Percentiles rank a stretch among this genome's conserved stretches.
Evolutionary conservation across 2,329 filamentous ascomycete genomes (phyloP).

Genomic region (Epichloe typhina): DNA sequence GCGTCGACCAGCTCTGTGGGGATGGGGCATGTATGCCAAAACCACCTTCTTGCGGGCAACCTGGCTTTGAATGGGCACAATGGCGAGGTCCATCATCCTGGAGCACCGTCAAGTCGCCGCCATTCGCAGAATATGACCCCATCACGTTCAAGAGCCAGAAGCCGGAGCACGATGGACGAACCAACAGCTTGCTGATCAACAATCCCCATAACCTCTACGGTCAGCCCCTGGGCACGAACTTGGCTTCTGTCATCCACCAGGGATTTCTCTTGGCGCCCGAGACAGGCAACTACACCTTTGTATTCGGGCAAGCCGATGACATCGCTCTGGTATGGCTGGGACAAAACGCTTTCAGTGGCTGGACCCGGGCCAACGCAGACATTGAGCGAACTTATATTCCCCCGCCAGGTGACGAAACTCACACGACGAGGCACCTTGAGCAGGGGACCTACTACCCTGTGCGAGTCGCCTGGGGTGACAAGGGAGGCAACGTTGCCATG

Average conservation of each 20-base stretch:
- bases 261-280: conserved; percentile 7
- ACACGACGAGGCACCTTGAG: conserved; percentile 5
- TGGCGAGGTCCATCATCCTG: conserved; percentile 6
- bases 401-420: conserved; percentile 7
- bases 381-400: conserved; percentile 8
- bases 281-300: conserved; percentile 7
- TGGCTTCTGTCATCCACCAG: conserved; percentile 7
- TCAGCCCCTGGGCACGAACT: conserved; percentile 2
- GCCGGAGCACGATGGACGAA: conserved; percentile 5
- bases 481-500: conserved; percentile 6
- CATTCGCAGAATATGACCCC: conserved; percentile 7
- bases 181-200: conserved; percentile 6
- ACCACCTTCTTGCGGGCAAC: conserved; percentile 7
- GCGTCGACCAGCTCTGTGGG: conserved; percentile 3
- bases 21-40: conserved; percentile 5
- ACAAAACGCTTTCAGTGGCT: conserved; percentile 5
- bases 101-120: conserved; percentile 7
- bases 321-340: conserved; percentile 7
- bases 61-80: conserved; percentile 8
- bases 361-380: conserved; percentile 7
- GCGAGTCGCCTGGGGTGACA: conserved; percentile 6
- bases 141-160: conserved; percentile 2
- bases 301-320: conserved; percentile 8
- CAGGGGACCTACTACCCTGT: conserved; percentile 7
- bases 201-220: conserved; percentile 3